Percentiles rank a stretch among this genome's conserved stretches.
Evolutionary conservation across 2,329 filamentous ascomycete genomes (phyloP).

Genomic region (Colletotrichum tropicicola): DNA sequence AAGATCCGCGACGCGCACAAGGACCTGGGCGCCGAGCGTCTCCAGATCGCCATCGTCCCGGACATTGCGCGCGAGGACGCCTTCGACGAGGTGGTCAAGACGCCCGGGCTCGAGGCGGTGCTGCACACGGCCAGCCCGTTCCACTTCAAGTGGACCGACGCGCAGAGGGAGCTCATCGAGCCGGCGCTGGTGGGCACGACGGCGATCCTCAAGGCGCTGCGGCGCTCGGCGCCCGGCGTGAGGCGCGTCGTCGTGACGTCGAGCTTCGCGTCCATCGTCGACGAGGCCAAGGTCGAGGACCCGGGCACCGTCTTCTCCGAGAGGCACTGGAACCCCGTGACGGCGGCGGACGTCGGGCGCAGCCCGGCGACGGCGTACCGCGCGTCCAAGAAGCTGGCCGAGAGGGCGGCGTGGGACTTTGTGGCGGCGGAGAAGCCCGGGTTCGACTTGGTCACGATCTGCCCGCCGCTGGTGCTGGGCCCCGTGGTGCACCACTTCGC

Average conservation of each 20-base stretch:
- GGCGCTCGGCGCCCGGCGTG: constrained; percentile 64
- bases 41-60: constrained; percentile 70
- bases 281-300: constrained; percentile 47
- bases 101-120: constrained; percentile 61
- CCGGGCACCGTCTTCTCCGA: constrained; percentile 53
- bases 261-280: constrained; percentile 63
- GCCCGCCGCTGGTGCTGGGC: constrained; percentile 58
- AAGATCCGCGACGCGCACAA: constrained; percentile 60
- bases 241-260: constrained; percentile 75
- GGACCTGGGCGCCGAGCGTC: constrained; percentile 49
- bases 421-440: constrained; percentile 49
- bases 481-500: constrained; percentile 31
- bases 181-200: constrained; percentile 69
- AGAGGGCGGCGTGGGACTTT: constrained; percentile 64
- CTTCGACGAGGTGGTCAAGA: constrained; percentile 71
- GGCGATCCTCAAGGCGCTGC: constrained; percentile 76
- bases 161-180: constrained; percentile 63
- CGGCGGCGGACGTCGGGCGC: constrained; percentile 51
- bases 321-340: constrained; percentile 63
- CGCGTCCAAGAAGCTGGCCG: constrained; percentile 63
- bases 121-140: constrained; percentile 70
- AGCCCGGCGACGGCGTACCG: constrained; percentile 57
- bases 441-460: constrained; percentile 63
- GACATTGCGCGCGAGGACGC: constrained; percentile 80
- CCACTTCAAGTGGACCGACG: constrained; percentile 61